Evolutionary conservation across 2,329 filamentous ascomycete species (phyloP).

Genomic region (Aureobasidium sp.): DNA sequence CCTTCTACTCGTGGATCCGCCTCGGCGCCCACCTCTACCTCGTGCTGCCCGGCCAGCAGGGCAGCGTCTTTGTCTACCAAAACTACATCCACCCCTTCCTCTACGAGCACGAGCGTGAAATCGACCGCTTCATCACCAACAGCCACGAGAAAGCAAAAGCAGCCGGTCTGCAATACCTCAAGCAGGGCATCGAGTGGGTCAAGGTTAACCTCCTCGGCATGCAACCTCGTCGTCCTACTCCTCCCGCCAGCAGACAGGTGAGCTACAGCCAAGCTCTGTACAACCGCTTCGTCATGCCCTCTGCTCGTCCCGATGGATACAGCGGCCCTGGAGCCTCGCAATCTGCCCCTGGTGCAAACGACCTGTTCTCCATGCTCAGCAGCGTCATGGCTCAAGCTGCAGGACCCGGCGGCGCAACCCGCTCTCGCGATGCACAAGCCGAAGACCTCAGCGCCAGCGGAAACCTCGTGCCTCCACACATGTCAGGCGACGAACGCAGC

Average conservation of each 20-base stretch:
- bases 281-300: conserved; percentile 76
- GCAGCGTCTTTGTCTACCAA: conserved; percentile 78
- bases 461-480: conserved; percentile 60
- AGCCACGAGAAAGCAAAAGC: conserved; percentile 70
- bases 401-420: conserved; percentile 24
- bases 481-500: conserved; percentile 61
- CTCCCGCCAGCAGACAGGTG: conserved; percentile 37
- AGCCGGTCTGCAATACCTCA: conserved; percentile 57
- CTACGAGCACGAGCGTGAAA: conserved; percentile 73
- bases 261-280: conserved; percentile 75
- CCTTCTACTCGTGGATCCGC: conserved; percentile 89
- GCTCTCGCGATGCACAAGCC: conserved; percentile 33
- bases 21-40: conserved; percentile 85
- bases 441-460: conserved; percentile 50
- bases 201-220: conserved; percentile 73
- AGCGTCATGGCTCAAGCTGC: conserved; percentile 55
- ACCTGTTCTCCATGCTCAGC: conserved; percentile 72
- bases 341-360: conserved; percentile 34
- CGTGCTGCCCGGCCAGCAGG: conserved; percentile 94
- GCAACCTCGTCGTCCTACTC: conserved; percentile 49
- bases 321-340: conserved; percentile 29
- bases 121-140: conserved; percentile 81
- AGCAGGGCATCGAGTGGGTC: conserved; percentile 45
- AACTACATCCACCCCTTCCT: conserved; percentile 83
- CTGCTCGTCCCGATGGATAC: conserved; percentile 48